Percentiles rank a stretch among this genome's conserved stretches.
Evolutionary conservation across 306 rosid genomes (phyloP).

Genomic region (Carpinus viminea): DNA sequence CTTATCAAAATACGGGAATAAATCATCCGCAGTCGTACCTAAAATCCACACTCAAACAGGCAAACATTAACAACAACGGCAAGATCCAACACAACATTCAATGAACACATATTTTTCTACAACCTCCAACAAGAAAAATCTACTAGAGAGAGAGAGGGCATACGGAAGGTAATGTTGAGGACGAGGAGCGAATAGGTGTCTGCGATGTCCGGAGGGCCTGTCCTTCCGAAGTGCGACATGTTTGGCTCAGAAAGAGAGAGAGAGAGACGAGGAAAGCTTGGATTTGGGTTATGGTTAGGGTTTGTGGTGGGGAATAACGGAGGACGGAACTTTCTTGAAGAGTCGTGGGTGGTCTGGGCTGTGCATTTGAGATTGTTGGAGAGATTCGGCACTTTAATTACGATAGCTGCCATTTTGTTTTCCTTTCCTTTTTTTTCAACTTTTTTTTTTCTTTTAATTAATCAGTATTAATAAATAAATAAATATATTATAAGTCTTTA

Average conservation of each 20-base stretch:
- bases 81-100: not conserved
- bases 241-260: not conserved
- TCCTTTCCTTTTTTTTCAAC: too few relatives aligned
- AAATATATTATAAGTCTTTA: too few relatives aligned
- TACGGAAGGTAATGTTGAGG: slow-evolving; percentile 92
- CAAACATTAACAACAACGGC: not conserved
- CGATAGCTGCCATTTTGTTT: too few relatives aligned
- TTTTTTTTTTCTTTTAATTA: too few relatives aligned
- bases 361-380: not conserved
- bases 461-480: too few relatives aligned
- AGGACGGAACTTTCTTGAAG: slow-evolving; percentile 28
- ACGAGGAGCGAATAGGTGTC: slow-evolving; percentile 93
- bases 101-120: not conserved
- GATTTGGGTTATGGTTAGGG: slow-evolving; percentile 24
- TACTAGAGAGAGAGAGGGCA: not conserved
- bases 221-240: slow-evolving; percentile 91
- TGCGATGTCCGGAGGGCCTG: slow-evolving; percentile 87
- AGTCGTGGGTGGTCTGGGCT: not conserved
- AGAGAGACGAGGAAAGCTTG: not conserved
- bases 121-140: not conserved
- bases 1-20: slow-evolving; percentile 83
- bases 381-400: slow-evolving; percentile 9
- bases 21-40: slow-evolving; percentile 89
- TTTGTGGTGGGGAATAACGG: not conserved
- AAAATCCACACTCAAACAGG: not conserved